Percentiles rank a stretch among this genome's conserved stretches.
Evolutionary conservation across 1,284 basidiomycete species (phyloP).

Genomic region (Microbotryomycetes sp.): DNA sequence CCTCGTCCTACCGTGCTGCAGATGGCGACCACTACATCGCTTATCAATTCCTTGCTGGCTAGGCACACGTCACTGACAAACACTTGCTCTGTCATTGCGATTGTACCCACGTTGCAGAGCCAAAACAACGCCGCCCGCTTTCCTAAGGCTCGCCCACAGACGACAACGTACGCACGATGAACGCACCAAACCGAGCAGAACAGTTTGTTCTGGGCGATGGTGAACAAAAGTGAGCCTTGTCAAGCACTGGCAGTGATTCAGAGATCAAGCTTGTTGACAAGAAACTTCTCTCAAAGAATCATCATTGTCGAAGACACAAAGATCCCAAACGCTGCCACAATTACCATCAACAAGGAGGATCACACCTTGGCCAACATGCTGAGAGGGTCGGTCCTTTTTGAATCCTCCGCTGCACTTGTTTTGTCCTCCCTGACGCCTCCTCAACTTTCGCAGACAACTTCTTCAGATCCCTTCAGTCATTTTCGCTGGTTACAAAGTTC

Average conservation of each 20-base stretch:
- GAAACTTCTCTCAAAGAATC: slow-evolving; percentile 59
- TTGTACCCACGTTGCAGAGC: too few species aligned
- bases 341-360: slow-evolving; percentile 92
- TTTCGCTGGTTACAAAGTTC: slow-evolving; percentile 96
- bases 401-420: neutral
- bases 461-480: slow-evolving; percentile 75
- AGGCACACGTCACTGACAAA: too few species aligned
- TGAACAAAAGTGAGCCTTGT: slow-evolving; percentile 76
- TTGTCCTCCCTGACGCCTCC: neutral
- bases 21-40: too few species aligned
- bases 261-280: too few species aligned
- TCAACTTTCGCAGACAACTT: slow-evolving; percentile 59
- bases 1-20: too few species aligned
- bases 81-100: too few species aligned
- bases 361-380: slow-evolving; percentile 96
- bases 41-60: too few species aligned
- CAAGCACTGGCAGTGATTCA: too few species aligned
- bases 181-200: slow-evolving; percentile 88
- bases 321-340: slow-evolving; percentile 91
- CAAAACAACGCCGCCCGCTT: too few species aligned
- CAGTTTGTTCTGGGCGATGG: slow-evolving; percentile 85
- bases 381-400: slow-evolving; percentile 61
- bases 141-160: too few species aligned
- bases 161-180: slow-evolving; percentile 53
- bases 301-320: slow-evolving; percentile 92